Base-by-base conservation (phyloP, 495 filamentous ascomycete genomes). In the Annulohypoxylon bovei region DNA sequence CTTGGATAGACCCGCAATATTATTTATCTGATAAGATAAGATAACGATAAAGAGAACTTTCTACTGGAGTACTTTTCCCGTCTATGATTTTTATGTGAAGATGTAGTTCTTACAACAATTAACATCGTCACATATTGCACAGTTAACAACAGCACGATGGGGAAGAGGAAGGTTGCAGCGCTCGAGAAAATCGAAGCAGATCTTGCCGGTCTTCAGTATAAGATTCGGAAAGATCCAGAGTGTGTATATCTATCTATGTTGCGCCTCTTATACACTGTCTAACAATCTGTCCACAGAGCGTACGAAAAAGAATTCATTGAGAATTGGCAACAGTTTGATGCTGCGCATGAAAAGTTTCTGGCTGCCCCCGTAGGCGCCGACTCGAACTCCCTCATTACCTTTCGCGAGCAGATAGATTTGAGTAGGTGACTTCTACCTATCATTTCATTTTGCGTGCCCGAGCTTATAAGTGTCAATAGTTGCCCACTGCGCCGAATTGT, bases 181-280 rank as follows among this genome's bases (percentile, higher is more conserved):
- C 87, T 97, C 75, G 94, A 98, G 81, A 98, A 98, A 86, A 89
- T 96, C 71, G 94, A 98, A 74, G 94, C 93, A 28, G 93, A 97
- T 77, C 77, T 97, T 44, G 68, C 73, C 11, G 62, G 62, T 25
- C 66, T 72, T 12, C 74, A 78, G 25, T 64, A 57, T 46, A 70
- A 62, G 35, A 58, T 59, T 28, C 66, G 71, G 39, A 76, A 76
- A 72, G 74, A 78, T 54, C 72, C 76, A 61, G 53, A 65, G 70
- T 72, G 64, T 25, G 64, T n/a, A 54, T 52, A 35, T 18, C 4
- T 4, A 74, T 65, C 64, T 61, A 37, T 37, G 27, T 25, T 49
- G 25, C 32, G 16, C 30, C 56, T 57, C 50, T 44, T 72, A 55
- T 77, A 70, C 56, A 39, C 63, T 62, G 44, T 44, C 72, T 72